These are phyloP conservation scores for Parastagonospora nodorum DNA, from an alignment of 2,329 filamentous ascomycete genomes.

Conservation along the genomic window DNA sequence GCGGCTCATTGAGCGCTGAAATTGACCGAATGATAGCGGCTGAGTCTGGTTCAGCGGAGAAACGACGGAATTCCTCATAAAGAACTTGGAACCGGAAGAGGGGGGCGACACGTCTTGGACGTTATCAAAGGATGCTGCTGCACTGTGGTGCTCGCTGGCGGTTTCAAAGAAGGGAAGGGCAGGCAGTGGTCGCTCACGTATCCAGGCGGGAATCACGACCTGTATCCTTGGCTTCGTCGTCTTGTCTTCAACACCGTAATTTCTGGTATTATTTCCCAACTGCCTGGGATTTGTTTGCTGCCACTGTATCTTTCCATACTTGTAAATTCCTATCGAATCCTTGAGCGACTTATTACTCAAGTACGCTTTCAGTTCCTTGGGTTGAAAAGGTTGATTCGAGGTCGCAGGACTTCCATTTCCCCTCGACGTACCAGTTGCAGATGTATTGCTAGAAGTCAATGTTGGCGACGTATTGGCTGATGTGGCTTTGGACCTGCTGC, in stretches of 20 bases:
- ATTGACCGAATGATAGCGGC: conserved; percentile 17
- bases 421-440: conserved; percentile 25
- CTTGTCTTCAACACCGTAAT: conserved; percentile 16
- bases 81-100: conserved; percentile 25
- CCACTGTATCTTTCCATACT: conserved; percentile 52
- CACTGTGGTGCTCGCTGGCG: conserved; percentile 23
- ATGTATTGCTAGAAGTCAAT: conserved; percentile 16
- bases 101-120: conserved; percentile 40
- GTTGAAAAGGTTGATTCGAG: conserved; percentile 14
- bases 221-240: conserved; percentile 40
- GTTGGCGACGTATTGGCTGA: conserved; percentile 19
- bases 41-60: conserved; percentile 35
- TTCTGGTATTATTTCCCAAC: conserved; percentile 9
- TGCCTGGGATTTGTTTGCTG: conserved; percentile 22
- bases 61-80: conserved; percentile 35
- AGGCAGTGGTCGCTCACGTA: conserved; percentile 37
- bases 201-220: conserved; percentile 43
- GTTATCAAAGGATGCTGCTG: conserved; percentile 24
- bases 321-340: conserved; percentile 51
- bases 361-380: conserved; percentile 30
- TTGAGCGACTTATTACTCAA: conserved; percentile 26
- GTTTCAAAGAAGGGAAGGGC: conserved; percentile 33
- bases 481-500: conserved; percentile 18
- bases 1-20: conserved; percentile 19
- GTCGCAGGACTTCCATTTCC: conserved; percentile 19